Evolutionary conservation across 148 eudicot species (phyloP).

Genomic region (Silene conica): DNA sequence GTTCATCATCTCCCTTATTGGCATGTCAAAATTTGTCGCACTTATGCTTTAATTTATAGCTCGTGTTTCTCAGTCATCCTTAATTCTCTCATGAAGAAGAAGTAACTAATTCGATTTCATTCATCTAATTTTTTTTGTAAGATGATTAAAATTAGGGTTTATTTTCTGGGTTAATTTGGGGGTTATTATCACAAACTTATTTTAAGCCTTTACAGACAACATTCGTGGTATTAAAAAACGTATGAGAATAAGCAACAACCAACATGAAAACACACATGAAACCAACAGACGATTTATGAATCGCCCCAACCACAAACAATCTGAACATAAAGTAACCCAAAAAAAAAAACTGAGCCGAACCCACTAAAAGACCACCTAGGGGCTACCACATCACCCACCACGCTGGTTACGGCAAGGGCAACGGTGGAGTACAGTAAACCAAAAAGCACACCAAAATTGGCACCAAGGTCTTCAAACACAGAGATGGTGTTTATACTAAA

Average conservation of each 20-base stretch:
- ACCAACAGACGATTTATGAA: conserved; percentile 42
- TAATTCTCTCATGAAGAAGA: too few species aligned
- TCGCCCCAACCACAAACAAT: conserved; percentile 43
- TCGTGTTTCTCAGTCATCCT: too few species aligned
- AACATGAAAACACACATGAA: conserved; percentile 54
- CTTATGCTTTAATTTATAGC: too few species aligned
- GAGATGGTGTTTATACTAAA: conserved; percentile 58
- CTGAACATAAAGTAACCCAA: conserved; percentile 59
- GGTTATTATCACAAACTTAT: too few species aligned
- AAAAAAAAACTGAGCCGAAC: conserved; percentile 51
- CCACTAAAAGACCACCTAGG: conserved; percentile 48
- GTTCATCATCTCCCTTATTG: too few species aligned
- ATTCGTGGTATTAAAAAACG: conserved; percentile 63
- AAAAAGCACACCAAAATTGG: conserved; percentile 60
- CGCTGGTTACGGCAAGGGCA: not conserved
- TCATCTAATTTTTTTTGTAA: too few species aligned
- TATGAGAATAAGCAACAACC: conserved; percentile 54
- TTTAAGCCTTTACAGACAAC: too few species aligned
- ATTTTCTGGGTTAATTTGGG: too few species aligned
- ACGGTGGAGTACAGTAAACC: conserved; percentile 7
- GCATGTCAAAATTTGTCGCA: too few species aligned
- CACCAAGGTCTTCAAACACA: conserved; percentile 66
- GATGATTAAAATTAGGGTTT: too few species aligned
- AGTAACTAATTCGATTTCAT: too few species aligned
- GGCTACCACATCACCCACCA: conserved; percentile 37